phyloP scores from a whole-genome alignment of 495 filamentous ascomycete genomes.

The Apodospora peruviana region DNA sequence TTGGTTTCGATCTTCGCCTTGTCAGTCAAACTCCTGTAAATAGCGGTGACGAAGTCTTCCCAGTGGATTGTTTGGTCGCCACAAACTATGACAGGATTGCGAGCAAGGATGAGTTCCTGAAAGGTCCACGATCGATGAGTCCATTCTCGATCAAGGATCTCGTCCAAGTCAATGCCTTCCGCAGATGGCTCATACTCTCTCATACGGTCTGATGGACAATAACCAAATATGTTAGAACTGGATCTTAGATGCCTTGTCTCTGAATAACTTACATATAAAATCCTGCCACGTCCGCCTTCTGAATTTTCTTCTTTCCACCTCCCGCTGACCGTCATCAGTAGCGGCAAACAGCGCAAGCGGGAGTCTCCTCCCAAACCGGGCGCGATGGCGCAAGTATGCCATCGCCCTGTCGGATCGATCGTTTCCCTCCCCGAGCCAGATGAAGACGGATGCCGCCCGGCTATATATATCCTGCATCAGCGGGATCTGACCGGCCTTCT shows the following conservation, averaged over 20 bases:
- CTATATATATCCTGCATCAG: conserved; percentile 29
- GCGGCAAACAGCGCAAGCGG: background rate
- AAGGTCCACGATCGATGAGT: conserved; percentile 16
- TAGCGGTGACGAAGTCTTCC: conserved; percentile 7
- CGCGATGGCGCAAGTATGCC: background rate
- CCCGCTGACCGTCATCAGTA: background rate
- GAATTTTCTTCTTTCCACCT: background rate
- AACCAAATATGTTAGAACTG: background rate
- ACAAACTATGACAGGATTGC: conserved; percentile 7
- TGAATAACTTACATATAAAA: conserved; percentile 1
- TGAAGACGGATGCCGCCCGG: conserved; percentile 16
- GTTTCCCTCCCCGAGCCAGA: conserved; percentile 26
- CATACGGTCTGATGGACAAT: background rate
- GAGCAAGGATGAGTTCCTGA: conserved; percentile 14
- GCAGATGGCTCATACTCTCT: background rate
- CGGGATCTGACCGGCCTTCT: background rate
- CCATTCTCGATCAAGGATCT: conserved; percentile 8
- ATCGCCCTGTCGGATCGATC: conserved; percentile 2
- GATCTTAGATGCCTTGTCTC: too few species aligned
- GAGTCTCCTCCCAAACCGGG: background rate
- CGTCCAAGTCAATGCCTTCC: background rate
- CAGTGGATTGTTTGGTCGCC: background rate
- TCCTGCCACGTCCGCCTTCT: background rate
- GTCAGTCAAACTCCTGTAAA: background rate
- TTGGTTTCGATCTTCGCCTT: background rate